Evolutionary conservation across 179 eudicot species (phyloP).

Genomic region (Silene coronaria): DNA sequence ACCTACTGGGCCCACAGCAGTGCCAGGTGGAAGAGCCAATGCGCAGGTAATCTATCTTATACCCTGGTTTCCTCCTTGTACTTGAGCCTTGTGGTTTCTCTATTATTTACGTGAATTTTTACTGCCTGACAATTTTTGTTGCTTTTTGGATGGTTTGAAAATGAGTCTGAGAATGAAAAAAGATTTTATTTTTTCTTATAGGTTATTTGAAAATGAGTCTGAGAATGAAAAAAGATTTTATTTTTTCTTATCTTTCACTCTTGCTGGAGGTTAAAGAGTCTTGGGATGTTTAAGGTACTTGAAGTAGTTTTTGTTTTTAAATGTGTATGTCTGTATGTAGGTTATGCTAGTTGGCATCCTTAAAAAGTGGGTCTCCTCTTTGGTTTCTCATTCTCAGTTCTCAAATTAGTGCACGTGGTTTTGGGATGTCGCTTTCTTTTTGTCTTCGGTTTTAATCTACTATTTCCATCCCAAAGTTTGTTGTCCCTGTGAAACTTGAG

Average conservation of each 20-base stretch:
- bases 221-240: not conserved
- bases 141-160: not conserved
- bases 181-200: too few relatives aligned
- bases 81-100: not conserved
- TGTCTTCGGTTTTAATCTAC: not conserved
- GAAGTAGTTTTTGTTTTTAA: too few relatives aligned
- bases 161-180: not conserved
- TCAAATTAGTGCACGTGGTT: not conserved
- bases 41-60: constrained; percentile 41
- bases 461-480: not conserved
- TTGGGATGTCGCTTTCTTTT: not conserved
- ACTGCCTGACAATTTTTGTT: not conserved
- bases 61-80: not conserved
- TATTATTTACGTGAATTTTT: not conserved
- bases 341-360: not conserved
- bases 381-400: not conserved
- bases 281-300: too few relatives aligned
- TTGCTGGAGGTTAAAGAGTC: not conserved
- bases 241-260: not conserved
- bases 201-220: not conserved
- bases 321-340: too few relatives aligned
- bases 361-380: not conserved
- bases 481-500: not conserved
- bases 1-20: constrained; percentile 58
- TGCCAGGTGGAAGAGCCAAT: constrained; percentile 54